Conservation (phyloP, 805 yeast species). For the Huiozyma sinensis region DNA sequence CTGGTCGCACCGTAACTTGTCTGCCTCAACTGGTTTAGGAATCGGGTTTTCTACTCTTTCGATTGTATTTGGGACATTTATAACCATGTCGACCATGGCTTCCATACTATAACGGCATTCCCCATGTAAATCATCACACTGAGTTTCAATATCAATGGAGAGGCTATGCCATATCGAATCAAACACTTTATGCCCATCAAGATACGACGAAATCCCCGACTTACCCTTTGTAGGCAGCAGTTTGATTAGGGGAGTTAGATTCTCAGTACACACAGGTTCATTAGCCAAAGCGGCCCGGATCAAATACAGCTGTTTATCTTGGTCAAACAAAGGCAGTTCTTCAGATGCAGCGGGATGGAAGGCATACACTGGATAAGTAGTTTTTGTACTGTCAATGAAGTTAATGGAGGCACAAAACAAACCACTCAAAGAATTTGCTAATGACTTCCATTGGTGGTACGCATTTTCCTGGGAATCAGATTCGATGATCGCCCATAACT, state of each 20-base stretch:
- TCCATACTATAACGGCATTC: slow-evolving; percentile 44
- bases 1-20: slow-evolving; percentile 62
- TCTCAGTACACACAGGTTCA: slow-evolving; percentile 95
- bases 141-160: slow-evolving; percentile 68
- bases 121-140: slow-evolving; percentile 30
- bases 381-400: slow-evolving; percentile 68
- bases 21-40: slow-evolving; percentile 69
- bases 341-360: slow-evolving; percentile 15
- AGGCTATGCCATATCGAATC: slow-evolving; percentile 91
- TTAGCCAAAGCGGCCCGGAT: slow-evolving; percentile 83
- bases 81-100: slow-evolving; percentile 60
- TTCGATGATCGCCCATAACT: slow-evolving; percentile 78
- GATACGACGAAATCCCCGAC: slow-evolving; percentile 72
- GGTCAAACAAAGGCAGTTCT: slow-evolving; percentile 19
- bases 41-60: slow-evolving; percentile 56
- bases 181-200: slow-evolving; percentile 85
- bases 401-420: slow-evolving; percentile 91
- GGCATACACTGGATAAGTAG: slow-evolving; percentile 52
- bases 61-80: slow-evolving; percentile 59
- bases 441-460: slow-evolving; percentile 51
- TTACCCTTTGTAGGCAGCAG: slow-evolving; percentile 86
- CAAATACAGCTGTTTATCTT: slow-evolving; percentile 36
- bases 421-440: slow-evolving; percentile 75
- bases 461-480: slow-evolving; percentile 48
- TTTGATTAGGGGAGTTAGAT: slow-evolving; percentile 85